Conservation (phyloP, 495 filamentous ascomycete genomes). For the Podospora conica region DNA sequence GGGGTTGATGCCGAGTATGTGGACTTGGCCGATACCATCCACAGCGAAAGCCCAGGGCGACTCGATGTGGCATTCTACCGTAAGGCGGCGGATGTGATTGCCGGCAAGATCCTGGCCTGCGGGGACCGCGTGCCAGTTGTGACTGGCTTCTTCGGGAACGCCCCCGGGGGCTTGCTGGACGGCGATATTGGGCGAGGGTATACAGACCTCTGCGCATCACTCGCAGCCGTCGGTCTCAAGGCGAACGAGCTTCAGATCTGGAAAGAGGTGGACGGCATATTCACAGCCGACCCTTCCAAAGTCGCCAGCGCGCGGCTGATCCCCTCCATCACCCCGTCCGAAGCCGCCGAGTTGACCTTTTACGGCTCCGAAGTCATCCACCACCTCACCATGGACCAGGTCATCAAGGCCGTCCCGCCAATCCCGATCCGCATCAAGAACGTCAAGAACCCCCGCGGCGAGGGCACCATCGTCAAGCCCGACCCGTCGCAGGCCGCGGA, state of each 20-base stretch:
- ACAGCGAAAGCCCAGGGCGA: conserved; percentile 52
- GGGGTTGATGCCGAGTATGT: conserved; percentile 80
- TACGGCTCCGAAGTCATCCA: conserved; percentile 96
- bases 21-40: conserved; percentile 71
- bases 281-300: conserved; percentile 81
- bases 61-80: conserved; percentile 79
- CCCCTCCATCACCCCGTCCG: conserved; percentile 71
- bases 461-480: conserved; percentile 79
- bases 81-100: conserved; percentile 55
- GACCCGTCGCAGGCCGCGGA: conserved; percentile 41
- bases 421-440: conserved; percentile 98
- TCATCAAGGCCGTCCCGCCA: conserved; percentile 72
- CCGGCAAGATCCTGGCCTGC: conserved; percentile 61
- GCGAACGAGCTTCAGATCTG: conserved; percentile 82
- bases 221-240: conserved; percentile 70
- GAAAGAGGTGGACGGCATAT: conserved; percentile 92
- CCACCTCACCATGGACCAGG: conserved; percentile 97
- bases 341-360: conserved; percentile 87
- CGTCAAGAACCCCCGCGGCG: conserved; percentile 85
- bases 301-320: conserved; percentile 78
- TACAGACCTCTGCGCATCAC: conserved; percentile 80
- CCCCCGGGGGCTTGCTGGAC: conserved; percentile 71
- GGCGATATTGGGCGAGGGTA: conserved; percentile 78
- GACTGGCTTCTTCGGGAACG: conserved; percentile 83
- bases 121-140: conserved; percentile 67